Evolutionary conservation across 1,139 yeast genomes (phyloP).

Genomic region (Diutina scorzettiae): DNA sequence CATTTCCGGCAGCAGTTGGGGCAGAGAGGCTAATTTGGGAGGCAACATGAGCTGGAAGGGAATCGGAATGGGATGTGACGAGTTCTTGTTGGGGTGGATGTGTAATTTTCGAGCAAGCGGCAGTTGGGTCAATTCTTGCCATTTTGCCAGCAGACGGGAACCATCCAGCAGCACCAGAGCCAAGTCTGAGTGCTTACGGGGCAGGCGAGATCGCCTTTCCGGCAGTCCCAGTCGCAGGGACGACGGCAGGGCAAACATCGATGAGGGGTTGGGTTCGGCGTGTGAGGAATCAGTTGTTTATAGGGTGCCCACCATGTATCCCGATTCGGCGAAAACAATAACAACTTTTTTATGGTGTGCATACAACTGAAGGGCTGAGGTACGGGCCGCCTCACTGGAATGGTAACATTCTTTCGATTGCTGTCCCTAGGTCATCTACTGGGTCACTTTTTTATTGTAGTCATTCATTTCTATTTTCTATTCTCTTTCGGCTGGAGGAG

Average conservation of each 20-base stretch:
- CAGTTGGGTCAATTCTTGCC: not conserved
- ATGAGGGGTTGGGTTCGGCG: no score
- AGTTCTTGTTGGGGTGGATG: not conserved
- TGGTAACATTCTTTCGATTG: no score
- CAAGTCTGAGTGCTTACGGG: not conserved
- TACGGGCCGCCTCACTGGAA: no score
- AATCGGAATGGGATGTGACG: not conserved
- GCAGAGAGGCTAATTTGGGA: constrained; percentile 1
- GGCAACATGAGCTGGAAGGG: constrained; percentile 5
- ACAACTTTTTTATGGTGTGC: no score
- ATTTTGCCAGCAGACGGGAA: not conserved
- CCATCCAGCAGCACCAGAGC: constrained; percentile 5
- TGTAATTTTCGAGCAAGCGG: not conserved
- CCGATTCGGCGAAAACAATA: no score
- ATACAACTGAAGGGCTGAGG: no score
- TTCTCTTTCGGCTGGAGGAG: not conserved
- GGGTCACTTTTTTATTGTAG: no score
- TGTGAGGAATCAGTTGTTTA: no score
- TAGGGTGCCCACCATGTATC: no score
- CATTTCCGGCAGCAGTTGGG: constrained; percentile 5
- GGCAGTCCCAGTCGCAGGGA: constrained; percentile 2
- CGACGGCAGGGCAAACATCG: not conserved
- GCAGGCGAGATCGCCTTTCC: not conserved
- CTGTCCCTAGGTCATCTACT: no score
- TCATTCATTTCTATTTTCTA: not conserved